Conservation (phyloP, 495 filamentous ascomycete genomes). For the Aspergillus panamensis region DNA sequence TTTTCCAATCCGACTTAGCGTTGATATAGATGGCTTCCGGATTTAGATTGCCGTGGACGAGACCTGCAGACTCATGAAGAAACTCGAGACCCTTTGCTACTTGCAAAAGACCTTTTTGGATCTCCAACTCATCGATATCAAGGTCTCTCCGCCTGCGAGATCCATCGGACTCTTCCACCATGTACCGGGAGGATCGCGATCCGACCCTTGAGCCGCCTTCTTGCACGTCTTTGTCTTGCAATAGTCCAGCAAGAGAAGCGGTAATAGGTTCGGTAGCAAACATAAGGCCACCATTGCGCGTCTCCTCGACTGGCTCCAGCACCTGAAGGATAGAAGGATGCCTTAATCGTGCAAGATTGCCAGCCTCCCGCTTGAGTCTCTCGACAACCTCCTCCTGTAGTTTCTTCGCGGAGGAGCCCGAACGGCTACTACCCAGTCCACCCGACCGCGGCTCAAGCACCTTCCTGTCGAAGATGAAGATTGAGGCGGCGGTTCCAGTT, state of each 20-base stretch:
- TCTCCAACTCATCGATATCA: constrained; percentile 95
- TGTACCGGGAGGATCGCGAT: constrained; percentile 71
- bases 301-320: constrained; percentile 93
- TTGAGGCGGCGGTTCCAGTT: constrained; percentile 78
- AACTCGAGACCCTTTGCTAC: constrained; percentile 94
- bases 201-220: constrained; percentile 58
- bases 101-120: constrained; percentile 92
- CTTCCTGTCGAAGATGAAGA: constrained; percentile 94
- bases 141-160: constrained; percentile 71
- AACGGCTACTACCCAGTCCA: constrained; percentile 50
- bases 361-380: constrained; percentile 84
- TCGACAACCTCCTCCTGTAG: constrained; percentile 86
- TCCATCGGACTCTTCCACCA: constrained; percentile 76
- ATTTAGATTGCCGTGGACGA: constrained; percentile 92
- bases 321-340: constrained; percentile 92
- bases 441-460: constrained; percentile 66
- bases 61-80: constrained; percentile 88
- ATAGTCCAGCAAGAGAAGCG: constrained; percentile 73
- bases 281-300: constrained; percentile 82
- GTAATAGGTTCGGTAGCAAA: constrained; percentile 92
- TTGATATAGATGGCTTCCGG: constrained; percentile 95
- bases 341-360: constrained; percentile 76
- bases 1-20: constrained; percentile 98
- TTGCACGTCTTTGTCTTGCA: constrained; percentile 89
- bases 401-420: constrained; percentile 68